phyloP scores from a whole-genome alignment of 352 stramenopile species.

The Aphanomyces invadans region DNA sequence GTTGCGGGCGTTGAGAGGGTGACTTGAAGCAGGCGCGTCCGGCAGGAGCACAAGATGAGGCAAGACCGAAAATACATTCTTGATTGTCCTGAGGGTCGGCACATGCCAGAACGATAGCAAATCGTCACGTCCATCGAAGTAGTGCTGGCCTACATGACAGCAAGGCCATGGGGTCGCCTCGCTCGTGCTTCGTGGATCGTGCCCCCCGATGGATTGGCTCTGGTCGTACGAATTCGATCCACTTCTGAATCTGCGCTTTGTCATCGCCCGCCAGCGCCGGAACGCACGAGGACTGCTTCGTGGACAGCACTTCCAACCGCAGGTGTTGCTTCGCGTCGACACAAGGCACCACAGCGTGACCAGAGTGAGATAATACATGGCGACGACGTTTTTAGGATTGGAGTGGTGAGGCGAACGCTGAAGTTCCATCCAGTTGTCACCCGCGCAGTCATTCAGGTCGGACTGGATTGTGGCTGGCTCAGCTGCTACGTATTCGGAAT shows the following conservation, averaged over 20 bases:
- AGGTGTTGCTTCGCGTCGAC: neutral
- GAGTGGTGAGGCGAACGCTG: neutral
- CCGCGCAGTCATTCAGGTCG: neutral
- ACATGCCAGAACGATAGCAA: neutral
- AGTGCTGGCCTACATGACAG: neutral
- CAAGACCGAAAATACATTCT: constrained; percentile 11
- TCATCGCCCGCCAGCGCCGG: neutral
- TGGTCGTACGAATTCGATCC: constrained; percentile 15
- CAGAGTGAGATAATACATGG: constrained; percentile 14
- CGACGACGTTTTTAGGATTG: constrained; percentile 7
- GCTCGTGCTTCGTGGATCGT: no score
- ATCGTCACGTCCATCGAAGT: neutral
- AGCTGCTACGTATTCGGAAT: neutral
- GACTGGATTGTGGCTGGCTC: neutral
- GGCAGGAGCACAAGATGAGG: neutral
- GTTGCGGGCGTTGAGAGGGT: no score
- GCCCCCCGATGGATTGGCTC: neutral
- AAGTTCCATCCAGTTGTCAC: constrained; percentile 22
- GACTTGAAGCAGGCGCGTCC: neutral
- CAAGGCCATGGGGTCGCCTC: no score
- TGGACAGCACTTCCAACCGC: neutral
- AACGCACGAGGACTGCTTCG: constrained; percentile 8
- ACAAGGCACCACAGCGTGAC: constrained; percentile 17
- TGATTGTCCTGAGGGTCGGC: constrained; percentile 1
- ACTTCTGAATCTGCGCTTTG: constrained; percentile 1